These are phyloP conservation scores for Aspergillus hancockii DNA, from an alignment of 495 filamentous ascomycete genomes.

Conservation along the genomic window DNA sequence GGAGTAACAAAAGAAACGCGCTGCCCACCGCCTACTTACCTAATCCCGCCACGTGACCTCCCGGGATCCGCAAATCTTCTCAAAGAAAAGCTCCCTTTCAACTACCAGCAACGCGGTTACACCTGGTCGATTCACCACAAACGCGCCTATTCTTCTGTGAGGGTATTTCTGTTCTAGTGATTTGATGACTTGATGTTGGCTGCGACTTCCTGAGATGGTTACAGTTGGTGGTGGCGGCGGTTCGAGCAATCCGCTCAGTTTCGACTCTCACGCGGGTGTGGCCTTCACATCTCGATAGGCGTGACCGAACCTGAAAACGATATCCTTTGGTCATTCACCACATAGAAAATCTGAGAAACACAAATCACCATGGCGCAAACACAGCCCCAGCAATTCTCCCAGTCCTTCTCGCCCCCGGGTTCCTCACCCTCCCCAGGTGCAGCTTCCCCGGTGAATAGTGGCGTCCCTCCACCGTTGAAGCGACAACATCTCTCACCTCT, in stretches of 20 bases:
- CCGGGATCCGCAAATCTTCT: constrained; percentile 28
- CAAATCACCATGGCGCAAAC: constrained; percentile 64
- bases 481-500: constrained; percentile 69
- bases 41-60: constrained; percentile 16
- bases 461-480: constrained; percentile 58
- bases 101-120: constrained; percentile 17
- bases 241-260: constrained; percentile 48
- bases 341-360: constrained; percentile 4
- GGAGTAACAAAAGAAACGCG: constrained; percentile 12
- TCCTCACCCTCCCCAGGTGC: constrained; percentile 51
- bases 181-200: constrained; percentile 21
- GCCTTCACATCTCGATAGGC: constrained; percentile 26
- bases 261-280: constrained; percentile 39
- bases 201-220: constrained; percentile 45
- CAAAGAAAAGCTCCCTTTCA: constrained; percentile 27
- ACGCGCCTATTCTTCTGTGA: constrained; percentile 1
- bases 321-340: constrained; percentile 6
- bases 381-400: constrained; percentile 53
- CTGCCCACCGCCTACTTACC: constrained; percentile 12
- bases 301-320: constrained; percentile 16
- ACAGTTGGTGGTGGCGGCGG: constrained; percentile 42
- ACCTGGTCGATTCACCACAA: constrained; percentile 16
- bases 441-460: constrained; percentile 43
- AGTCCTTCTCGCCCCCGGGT: constrained; percentile 57
- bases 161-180: neutral